Conservation (phyloP, 1,284 basidiomycete genomes). For the Volvariella surrecta region DNA sequence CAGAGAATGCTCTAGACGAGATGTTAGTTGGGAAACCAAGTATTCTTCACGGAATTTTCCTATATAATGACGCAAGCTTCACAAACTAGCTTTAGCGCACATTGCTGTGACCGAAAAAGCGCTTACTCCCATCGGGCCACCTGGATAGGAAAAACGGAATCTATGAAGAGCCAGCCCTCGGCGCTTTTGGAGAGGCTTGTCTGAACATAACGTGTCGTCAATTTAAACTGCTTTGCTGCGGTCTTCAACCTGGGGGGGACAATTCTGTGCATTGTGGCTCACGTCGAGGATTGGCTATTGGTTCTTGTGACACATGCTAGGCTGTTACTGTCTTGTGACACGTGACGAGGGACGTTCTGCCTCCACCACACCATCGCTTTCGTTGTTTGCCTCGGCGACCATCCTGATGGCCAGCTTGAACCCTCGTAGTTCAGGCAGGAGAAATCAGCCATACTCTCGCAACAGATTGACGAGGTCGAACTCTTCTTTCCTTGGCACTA, state of each 20-base stretch:
- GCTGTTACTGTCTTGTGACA: too few relatives aligned
- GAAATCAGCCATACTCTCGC: conserved; percentile 14
- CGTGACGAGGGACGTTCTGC: conserved; percentile 15
- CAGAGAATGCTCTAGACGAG: conserved; percentile 41
- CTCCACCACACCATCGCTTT: conserved; percentile 1
- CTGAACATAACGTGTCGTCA: background rate
- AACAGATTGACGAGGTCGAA: conserved; percentile 32
- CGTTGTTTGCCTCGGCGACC: conserved; percentile 21
- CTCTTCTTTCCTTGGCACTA: conserved; percentile 44
- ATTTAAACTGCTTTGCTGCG: background rate
- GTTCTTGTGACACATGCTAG: too few relatives aligned
- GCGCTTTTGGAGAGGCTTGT: background rate
- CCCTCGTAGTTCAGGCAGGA: conserved; percentile 13
- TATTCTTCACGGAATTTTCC: conserved; percentile 47
- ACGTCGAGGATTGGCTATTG: too few relatives aligned
- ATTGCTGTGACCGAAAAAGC: background rate
- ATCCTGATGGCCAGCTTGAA: conserved; percentile 9
- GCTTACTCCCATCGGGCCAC: conserved; percentile 34
- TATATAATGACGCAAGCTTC: conserved; percentile 54
- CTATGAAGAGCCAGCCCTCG: conserved; percentile 31
- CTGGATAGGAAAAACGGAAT: conserved; percentile 33
- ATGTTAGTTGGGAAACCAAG: conserved; percentile 38
- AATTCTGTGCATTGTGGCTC: background rate
- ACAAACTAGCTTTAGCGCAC: background rate
- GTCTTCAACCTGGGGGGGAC: too few relatives aligned